These are phyloP conservation scores for Vigna nakashimae DNA, from an alignment of 306 rosid genomes.

Conservation along the genomic window DNA sequence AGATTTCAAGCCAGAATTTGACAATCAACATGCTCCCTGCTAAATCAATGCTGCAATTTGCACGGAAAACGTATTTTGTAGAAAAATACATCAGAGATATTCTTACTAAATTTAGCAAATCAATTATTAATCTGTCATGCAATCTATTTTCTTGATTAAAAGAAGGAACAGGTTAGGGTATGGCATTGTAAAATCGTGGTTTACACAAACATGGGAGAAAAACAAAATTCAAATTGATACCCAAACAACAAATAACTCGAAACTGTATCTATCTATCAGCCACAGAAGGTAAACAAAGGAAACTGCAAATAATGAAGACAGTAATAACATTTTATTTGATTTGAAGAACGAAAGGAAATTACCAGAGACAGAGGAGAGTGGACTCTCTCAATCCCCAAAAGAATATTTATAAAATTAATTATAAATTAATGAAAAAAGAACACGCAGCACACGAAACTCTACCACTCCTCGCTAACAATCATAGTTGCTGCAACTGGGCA, in stretches of 20 bases:
- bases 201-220: not conserved
- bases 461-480: no score
- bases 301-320: not conserved
- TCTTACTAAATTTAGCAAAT: not conserved
- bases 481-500: not conserved
- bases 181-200: not conserved
- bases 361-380: conserved; percentile 22
- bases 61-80: not conserved
- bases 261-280: no score
- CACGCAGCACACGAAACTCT: no score
- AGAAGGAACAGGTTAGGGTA: not conserved
- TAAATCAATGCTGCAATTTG: conserved; percentile 12
- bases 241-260: not conserved
- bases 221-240: not conserved
- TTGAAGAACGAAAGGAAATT: not conserved
- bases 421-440: not conserved
- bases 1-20: conserved; percentile 5
- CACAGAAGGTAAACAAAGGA: not conserved
- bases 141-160: not conserved
- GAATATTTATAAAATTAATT: not conserved
- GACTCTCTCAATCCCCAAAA: not conserved
- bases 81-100: not conserved
- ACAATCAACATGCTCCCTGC: conserved; percentile 29
- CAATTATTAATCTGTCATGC: not conserved
- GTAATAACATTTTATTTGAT: not conserved